These are phyloP conservation scores for Macrophomina phaseolina DNA, from an alignment of 2,329 filamentous ascomycete genomes.

Conservation along the genomic window DNA sequence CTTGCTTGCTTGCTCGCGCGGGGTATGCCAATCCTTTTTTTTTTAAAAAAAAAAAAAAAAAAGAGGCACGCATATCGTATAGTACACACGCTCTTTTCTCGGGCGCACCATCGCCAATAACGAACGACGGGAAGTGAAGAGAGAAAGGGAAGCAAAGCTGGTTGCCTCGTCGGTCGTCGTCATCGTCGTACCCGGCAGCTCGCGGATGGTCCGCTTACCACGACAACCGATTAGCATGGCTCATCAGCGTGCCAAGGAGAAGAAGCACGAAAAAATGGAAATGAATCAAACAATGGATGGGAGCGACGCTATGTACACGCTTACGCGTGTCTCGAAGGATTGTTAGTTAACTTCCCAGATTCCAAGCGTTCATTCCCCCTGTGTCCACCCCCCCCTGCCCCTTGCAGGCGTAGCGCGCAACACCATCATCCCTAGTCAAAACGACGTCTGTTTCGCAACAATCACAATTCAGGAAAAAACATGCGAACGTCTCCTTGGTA, in stretches of 20 bases:
- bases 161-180: not conserved
- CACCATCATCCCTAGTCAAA: slow-evolving; percentile 9
- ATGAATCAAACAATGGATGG: too few relatives aligned
- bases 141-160: not conserved
- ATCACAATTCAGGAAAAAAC: not conserved
- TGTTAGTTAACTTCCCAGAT: too few relatives aligned
- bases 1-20: too few relatives aligned
- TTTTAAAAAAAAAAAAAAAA: too few relatives aligned
- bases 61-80: too few relatives aligned
- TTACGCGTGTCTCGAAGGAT: too few relatives aligned
- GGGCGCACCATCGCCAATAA: too few relatives aligned
- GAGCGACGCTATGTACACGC: too few relatives aligned
- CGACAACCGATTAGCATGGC: too few relatives aligned
- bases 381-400: not conserved
- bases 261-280: not conserved
- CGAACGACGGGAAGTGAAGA: not conserved
- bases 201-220: not conserved
- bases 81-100: too few relatives aligned
- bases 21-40: too few relatives aligned
- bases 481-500: not conserved
- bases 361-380: too few relatives aligned
- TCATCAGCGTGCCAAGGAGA: not conserved
- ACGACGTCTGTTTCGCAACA: slow-evolving; percentile 7
- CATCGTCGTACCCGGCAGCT: not conserved
- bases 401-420: not conserved